Evolutionary conservation across 2,329 filamentous ascomycete species (phyloP), one percentile per base, ranked within the genome.

Genomic region (Decorospora gaudefroyi): DNA sequence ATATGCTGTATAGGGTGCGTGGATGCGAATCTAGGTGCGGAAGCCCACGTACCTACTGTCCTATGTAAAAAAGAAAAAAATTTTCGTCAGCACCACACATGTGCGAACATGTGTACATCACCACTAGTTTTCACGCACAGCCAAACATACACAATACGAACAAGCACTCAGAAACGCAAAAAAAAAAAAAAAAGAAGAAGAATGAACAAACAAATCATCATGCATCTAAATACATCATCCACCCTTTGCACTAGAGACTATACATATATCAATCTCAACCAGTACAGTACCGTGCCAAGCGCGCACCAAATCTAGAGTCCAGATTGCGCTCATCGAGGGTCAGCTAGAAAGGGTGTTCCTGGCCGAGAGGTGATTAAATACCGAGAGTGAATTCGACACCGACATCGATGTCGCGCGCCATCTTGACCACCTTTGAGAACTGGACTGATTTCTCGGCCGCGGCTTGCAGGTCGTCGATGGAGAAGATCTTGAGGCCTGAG

Each of bases 401-500:
- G 58, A 97, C 92, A 68, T 97, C 93, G 68, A 96, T 96, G 64
- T 96, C 91, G 66, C 92, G 88, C 65, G 93, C 88, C 85, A 96
- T 88, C 86, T 97, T 97, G 67, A 99, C 93, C 61, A 99, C 88
- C 84, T 96, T 97, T 66, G 90, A 96, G 75, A 99, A 92, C 76
- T 99, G 92, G 57, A 99, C 93, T 19, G 91, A 88, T 82, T 95
- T 97, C 83, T 97, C 93, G 56, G 93, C 93, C 28, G 93, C 93
- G 70, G 78, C 93, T 78, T 99, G 93, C 65, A 99, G 83, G 77
- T 99, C 93, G 71, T 97, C 92, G 53, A 99, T 97, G 67, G 89
- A 95, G 83, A 99, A 99, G 76, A 99, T 99, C 86, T 99, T 99
- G 69, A 99, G 84, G 64, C 93, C 91, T 41, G 91, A 95, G 73